A percentile compares a stretch with the other conserved stretches of the same genome.
These are phyloP conservation scores for Casuarina equisetifolia DNA, from an alignment of 306 rosid genomes.

Conservation along the genomic window DNA sequence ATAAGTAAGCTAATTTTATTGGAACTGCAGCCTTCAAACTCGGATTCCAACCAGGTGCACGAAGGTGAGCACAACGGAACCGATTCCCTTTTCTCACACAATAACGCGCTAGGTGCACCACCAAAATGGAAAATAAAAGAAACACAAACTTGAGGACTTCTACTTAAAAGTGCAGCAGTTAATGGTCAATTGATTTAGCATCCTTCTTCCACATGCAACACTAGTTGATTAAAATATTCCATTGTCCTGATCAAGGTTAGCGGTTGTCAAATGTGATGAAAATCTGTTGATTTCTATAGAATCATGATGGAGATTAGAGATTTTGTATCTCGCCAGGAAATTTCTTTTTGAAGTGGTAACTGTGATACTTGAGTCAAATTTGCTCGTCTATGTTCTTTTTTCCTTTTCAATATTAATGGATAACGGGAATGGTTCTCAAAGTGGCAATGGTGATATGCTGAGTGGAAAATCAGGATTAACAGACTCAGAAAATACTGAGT, in stretches of 20 bases:
- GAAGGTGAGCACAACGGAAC: neutral
- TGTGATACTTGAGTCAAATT: neutral
- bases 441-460: neutral
- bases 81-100: neutral
- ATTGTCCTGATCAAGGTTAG: too few relatives aligned
- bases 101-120: neutral
- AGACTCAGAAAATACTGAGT: neutral
- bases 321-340: neutral
- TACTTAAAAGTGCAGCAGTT: neutral
- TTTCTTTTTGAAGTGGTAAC: neutral
- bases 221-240: neutral
- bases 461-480: neutral
- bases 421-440: neutral
- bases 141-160: neutral
- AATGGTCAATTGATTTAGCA: neutral
- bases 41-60: too few relatives aligned
- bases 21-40: neutral
- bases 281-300: neutral
- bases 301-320: neutral
- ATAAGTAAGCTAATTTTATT: neutral
- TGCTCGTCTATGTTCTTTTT: neutral
- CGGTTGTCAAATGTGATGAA: neutral
- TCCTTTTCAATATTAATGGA: too few relatives aligned
- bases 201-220: neutral
- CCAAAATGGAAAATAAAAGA: too few relatives aligned